Conservation (phyloP, 192 early-diverging fungal species). For the Backusella luteola region DNA sequence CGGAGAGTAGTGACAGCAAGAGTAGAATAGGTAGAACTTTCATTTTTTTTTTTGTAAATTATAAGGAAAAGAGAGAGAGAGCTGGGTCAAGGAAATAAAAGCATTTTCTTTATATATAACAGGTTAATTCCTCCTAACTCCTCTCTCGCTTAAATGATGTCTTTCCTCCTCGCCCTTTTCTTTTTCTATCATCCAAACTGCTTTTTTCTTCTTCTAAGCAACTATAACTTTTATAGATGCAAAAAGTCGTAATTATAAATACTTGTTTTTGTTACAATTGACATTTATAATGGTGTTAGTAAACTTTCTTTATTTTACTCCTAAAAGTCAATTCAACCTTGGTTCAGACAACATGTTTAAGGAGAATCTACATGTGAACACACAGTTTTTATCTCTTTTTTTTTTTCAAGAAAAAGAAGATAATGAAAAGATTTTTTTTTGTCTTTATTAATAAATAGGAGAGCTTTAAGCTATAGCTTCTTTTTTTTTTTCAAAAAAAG, state of each 20-base stretch:
- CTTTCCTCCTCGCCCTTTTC: too few species aligned
- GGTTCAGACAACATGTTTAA: not conserved
- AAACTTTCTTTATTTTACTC: not conserved
- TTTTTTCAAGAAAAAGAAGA: not conserved
- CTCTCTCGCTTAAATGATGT: too few species aligned
- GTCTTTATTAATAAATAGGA: not conserved
- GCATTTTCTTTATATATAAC: not conserved
- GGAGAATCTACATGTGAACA: not conserved
- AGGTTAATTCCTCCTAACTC: not conserved
- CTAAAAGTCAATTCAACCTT: not conserved
- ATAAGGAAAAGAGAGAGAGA: not conserved
- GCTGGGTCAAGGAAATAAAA: not conserved
- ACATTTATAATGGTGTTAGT: not conserved
- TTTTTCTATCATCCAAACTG: too few species aligned
- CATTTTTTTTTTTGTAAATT: not conserved
- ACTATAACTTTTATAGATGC: too few species aligned
- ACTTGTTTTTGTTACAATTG: too few species aligned
- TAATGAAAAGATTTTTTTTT: not conserved
- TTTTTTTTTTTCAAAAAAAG: not conserved
- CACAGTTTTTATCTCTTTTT: not conserved
- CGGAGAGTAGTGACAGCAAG: not conserved
- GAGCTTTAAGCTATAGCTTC: not conserved
- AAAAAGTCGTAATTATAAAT: too few species aligned
- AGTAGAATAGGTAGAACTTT: not conserved
- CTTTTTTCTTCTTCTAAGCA: too few species aligned